Evolutionary conservation across 129 eudicot genomes (phyloP).

Genomic region (Kitagawia praeruptora): DNA sequence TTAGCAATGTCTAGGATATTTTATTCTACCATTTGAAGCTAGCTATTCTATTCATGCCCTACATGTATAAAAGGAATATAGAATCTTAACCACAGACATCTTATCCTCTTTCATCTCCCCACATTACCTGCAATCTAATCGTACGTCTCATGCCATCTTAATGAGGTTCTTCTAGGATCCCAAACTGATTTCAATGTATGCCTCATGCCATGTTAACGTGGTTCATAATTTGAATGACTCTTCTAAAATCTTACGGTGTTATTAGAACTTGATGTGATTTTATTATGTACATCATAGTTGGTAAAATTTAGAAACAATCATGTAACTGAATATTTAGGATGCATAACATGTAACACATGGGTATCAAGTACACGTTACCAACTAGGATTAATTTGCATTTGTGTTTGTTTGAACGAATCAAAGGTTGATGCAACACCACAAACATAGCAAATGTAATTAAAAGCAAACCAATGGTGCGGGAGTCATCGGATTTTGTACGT

Average conservation of each 20-base stretch:
- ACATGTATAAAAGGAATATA: neutral
- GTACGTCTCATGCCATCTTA: neutral
- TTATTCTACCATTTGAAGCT: neutral
- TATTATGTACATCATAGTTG: too few relatives aligned
- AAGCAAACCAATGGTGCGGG: neutral
- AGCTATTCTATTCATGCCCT: neutral
- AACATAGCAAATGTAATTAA: neutral
- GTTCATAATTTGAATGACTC: neutral
- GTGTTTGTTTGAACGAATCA: neutral
- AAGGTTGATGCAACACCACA: neutral
- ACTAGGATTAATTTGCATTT: neutral
- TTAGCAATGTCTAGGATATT: neutral
- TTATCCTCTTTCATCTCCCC: neutral
- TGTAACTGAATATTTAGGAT: neutral
- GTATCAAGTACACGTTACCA: neutral
- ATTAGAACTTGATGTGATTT: neutral
- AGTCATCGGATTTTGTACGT: constrained; percentile 5
- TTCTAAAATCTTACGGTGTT: neutral
- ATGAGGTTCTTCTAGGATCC: neutral
- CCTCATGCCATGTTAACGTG: neutral
- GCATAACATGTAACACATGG: neutral
- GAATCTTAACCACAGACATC: constrained; percentile 6
- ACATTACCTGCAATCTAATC: neutral
- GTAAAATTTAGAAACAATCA: too few relatives aligned
- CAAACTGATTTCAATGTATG: neutral